Conservation (phyloP, 257 asterid species). For the Avicennia marina region DNA sequence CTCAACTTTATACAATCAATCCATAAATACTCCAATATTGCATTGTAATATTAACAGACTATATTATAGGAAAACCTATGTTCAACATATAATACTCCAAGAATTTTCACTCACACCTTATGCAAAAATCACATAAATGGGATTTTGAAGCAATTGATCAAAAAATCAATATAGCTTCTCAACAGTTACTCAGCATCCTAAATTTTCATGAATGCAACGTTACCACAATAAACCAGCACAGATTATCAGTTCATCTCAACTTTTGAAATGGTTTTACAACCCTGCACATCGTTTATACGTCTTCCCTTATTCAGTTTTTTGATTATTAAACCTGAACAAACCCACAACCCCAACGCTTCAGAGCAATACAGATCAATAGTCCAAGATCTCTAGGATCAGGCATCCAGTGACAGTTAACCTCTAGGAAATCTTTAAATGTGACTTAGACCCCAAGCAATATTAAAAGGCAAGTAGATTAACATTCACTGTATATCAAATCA, state of each 20-base stretch:
- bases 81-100: not conserved
- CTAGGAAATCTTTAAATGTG: not conserved
- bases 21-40: constrained; percentile 24
- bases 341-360: not conserved
- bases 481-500: not conserved
- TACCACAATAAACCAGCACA: not conserved
- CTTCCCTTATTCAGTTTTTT: not conserved
- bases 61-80: not conserved
- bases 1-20: constrained; percentile 21
- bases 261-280: not conserved
- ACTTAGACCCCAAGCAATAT: not conserved
- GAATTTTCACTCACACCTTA: not conserved
- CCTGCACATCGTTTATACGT: too few relatives aligned
- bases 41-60: too few relatives aligned
- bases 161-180: not conserved
- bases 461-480: too few relatives aligned
- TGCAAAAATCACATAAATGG: not conserved
- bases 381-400: not conserved
- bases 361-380: not conserved
- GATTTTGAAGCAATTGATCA: not conserved
- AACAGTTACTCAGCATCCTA: not conserved
- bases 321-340: not conserved
- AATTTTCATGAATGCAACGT: not conserved
- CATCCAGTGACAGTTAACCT: constrained; percentile 1
- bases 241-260: not conserved